Evolutionary conservation across 2,329 filamentous ascomycete species (phyloP), one percentile per base, ranked within the genome.

Genomic region (Parastagonospora avenae): DNA sequence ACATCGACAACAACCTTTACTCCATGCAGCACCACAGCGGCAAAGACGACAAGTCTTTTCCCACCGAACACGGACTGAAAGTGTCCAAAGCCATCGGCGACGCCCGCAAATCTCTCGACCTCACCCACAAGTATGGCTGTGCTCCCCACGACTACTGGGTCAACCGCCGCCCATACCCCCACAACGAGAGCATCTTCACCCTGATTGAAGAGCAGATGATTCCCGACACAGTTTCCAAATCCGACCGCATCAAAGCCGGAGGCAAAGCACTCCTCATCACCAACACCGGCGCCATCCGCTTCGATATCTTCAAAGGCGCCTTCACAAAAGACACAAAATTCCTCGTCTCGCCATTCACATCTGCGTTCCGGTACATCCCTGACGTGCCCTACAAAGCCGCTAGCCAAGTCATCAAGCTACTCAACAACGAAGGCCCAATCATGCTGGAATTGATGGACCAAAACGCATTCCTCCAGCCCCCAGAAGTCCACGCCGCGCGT

Each of bases 1-100:
- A 97, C 74, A 93, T 97, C 54, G 93, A 97, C 75, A 97, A 92
- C 76, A 97, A 97, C 62, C 79, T 97, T 0, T 89, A 85, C 54
- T 94, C 92, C 1, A 82, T 95, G 52, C 83, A 92, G 63, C 83
- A 94, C 64, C 93, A 97, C 71, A 90, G 89, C 2, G 84, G 84
- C 0, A 83, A 89, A 28, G 86, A 93, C 61, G 79, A 82, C 12
- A 79, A 83, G 0, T 88, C 85, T 0, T 97, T 97, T 67, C 81
- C 85, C 1, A 97, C 93, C 0, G 78, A 86, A 11, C 81, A 87
- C 40, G 93, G 93, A 14, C 82, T 79, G 44, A 87, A 89, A 47
- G 88, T 92, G 10, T 91, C 86, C 38, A 73, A 78, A 15, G 81
- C 85, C 67, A 96, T 97, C 54, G 69, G 83, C 5, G 71, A 83